Base-by-base conservation (phyloP, 2,329 filamentous ascomycete species). In the Fusarium longipes region DNA sequence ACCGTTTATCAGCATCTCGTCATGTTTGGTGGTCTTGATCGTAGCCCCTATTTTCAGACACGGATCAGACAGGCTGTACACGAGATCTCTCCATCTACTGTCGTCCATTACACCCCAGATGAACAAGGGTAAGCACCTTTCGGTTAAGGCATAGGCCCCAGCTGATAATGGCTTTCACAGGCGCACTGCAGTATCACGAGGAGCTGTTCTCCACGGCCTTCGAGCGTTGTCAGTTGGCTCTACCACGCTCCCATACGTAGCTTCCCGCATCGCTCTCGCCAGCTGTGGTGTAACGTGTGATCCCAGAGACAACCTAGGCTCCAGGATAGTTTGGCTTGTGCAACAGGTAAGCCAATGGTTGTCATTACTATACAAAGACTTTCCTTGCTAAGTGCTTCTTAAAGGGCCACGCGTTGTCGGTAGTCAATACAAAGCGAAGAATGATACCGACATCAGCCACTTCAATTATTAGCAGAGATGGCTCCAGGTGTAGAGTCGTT, bases 51-150 rank as follows among this genome's bases (percentile, higher is more conserved):
- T 17, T n/a, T 57, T 7, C 14, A 25, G 12, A 1, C 4, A 2
- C n/a, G 2, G 14, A 2, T 42, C 7, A 6, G 7, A 15, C 6
- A 39, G 17, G 4, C 14, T 1, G 12, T 53, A 2, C 5, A 6
- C 4, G 17, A 10, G 20, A 7, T 33, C 0, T 38, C 20, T 33
- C 20, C 25, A 4, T 15, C 6, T 9, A 33, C 44, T 1, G n/a
- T 10, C 4, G 9, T n/a, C 2, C 4, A 20, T 3, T 32, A 8
- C 6, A n/a, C 25, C 25, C 8, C n/a, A 4, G 3, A 2, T 0
- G 1, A 25, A 1, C 18, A 39, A 39, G 20, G 20, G 36, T 39
- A 24, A 39, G 9, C 20, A 17, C 10, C 18, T 5, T 12, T 8
- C 9, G 8, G 4, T 24, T 39, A 17, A 18, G 6, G 5, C 10